Conservation (phyloP, 2,329 filamentous ascomycete species). For the Stemphylium beticola region DNA sequence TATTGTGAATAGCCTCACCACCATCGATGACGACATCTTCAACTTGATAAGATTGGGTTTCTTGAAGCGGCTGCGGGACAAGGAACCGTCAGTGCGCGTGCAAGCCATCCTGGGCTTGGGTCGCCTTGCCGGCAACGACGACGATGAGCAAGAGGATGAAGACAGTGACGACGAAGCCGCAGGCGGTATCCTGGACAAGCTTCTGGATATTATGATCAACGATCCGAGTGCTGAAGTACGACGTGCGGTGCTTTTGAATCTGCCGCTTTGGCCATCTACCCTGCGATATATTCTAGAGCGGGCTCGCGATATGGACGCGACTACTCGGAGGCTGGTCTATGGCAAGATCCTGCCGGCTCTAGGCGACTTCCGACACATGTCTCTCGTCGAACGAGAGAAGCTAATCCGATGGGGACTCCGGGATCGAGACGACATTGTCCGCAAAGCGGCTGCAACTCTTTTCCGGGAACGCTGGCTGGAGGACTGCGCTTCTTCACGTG, state of each 20-base stretch:
- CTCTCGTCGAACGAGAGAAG: slow-evolving; percentile 93
- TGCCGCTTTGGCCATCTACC: slow-evolving; percentile 83
- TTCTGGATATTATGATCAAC: slow-evolving; percentile 88
- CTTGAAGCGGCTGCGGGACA: slow-evolving; percentile 86
- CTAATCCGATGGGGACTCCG: slow-evolving; percentile 91
- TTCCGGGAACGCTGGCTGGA: slow-evolving; percentile 99
- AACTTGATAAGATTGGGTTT: slow-evolving; percentile 79
- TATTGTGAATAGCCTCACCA: slow-evolving; percentile 89
- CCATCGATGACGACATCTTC: slow-evolving; percentile 91
- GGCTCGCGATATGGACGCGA: slow-evolving; percentile 84
- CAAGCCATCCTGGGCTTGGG: slow-evolving; percentile 93
- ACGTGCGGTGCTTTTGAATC: slow-evolving; percentile 83
- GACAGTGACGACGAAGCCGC: slow-evolving; percentile 71
- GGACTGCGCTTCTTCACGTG: slow-evolving; percentile 77
- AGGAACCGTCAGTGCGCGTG: slow-evolving; percentile 88
- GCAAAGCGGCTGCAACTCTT: slow-evolving; percentile 85
- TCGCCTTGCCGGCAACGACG: slow-evolving; percentile 73
- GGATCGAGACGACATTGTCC: slow-evolving; percentile 91
- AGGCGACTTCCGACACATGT: slow-evolving; percentile 93
- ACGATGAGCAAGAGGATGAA: slow-evolving; percentile 65
- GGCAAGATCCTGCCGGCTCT: slow-evolving; percentile 84
- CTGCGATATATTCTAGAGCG: slow-evolving; percentile 88
- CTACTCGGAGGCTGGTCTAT: slow-evolving; percentile 85
- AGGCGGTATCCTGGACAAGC: slow-evolving; percentile 77
- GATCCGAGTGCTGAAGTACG: slow-evolving; percentile 94